phyloP scores from a whole-genome alignment of 2,329 filamentous ascomycete genomes.

The Colletotrichum abscissum region DNA sequence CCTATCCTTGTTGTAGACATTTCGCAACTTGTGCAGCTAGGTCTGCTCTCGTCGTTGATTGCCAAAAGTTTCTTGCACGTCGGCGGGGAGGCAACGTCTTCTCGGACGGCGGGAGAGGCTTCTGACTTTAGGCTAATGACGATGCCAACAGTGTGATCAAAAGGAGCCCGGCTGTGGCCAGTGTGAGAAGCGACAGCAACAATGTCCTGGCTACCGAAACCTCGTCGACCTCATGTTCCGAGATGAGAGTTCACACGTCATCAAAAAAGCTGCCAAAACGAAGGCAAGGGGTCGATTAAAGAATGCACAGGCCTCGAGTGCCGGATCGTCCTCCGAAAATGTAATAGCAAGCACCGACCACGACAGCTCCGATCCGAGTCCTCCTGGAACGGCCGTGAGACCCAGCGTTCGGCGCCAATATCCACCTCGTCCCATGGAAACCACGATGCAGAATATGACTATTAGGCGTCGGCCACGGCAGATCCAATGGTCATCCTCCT shows the following conservation, averaged over 20 bases:
- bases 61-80: neutral
- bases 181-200: constrained; percentile 62
- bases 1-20: neutral
- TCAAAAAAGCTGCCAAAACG: constrained; percentile 57
- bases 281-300: constrained; percentile 45
- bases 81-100: too few species aligned
- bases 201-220: constrained; percentile 67
- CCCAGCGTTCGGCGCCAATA: neutral
- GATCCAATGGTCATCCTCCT: constrained; percentile 11
- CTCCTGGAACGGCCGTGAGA: neutral
- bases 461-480: neutral
- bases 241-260: constrained; percentile 66
- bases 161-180: constrained; percentile 63
- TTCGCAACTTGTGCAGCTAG: neutral
- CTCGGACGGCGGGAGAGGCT: neutral
- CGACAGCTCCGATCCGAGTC: constrained; percentile 6
- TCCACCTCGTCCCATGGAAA: constrained; percentile 20
- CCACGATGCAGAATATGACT: constrained; percentile 35
- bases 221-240: constrained; percentile 68
- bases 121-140: constrained; percentile 9
- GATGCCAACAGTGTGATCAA: constrained; percentile 60
- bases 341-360: neutral
- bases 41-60: neutral
- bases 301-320: constrained; percentile 38
- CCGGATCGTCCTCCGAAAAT: neutral